phyloP scores from a whole-genome alignment of 169 alveolate species.

The Theileria annulata region DNA sequence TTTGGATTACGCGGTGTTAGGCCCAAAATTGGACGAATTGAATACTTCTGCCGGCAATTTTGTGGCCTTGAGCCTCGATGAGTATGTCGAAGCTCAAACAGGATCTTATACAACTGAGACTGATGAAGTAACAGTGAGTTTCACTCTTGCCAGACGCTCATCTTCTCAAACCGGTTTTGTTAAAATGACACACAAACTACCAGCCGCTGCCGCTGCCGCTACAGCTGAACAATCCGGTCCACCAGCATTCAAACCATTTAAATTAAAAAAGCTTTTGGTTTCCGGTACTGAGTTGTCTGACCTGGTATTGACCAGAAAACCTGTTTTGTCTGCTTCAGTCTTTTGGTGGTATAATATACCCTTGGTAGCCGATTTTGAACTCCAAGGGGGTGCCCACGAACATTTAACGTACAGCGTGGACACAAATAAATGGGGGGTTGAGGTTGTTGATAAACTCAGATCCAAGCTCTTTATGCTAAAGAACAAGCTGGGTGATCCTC shows the following conservation, averaged over 20 bases:
- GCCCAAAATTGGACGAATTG: slow-evolving; percentile 12
- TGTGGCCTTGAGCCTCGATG: slow-evolving; percentile 1
- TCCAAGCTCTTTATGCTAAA: slow-evolving; percentile 9
- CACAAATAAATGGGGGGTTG: slow-evolving; percentile 3
- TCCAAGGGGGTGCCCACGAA: background rate
- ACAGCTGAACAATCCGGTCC: no score
- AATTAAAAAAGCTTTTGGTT: slow-evolving; percentile 1
- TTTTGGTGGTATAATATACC: slow-evolving; percentile 12
- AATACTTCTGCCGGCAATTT: background rate
- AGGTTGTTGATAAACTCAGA: slow-evolving; percentile 1
- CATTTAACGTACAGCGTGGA: slow-evolving; percentile 6
- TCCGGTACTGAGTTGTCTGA: slow-evolving; percentile 13
- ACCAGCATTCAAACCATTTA: slow-evolving; percentile 1
- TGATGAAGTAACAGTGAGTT: background rate
- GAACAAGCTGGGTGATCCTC: slow-evolving; percentile 8
- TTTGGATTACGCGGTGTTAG: background rate
- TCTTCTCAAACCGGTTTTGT: slow-evolving; percentile 8
- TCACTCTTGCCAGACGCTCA: slow-evolving; percentile 4
- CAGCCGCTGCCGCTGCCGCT: background rate
- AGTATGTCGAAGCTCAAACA: background rate
- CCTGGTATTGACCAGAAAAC: slow-evolving; percentile 3
- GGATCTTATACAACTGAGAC: background rate
- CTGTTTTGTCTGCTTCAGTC: background rate
- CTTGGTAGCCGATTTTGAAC: slow-evolving; percentile 1
- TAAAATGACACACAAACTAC: slow-evolving; percentile 8